Conservation (phyloP, 805 yeast genomes). For the Yamadazyma olivae region DNA sequence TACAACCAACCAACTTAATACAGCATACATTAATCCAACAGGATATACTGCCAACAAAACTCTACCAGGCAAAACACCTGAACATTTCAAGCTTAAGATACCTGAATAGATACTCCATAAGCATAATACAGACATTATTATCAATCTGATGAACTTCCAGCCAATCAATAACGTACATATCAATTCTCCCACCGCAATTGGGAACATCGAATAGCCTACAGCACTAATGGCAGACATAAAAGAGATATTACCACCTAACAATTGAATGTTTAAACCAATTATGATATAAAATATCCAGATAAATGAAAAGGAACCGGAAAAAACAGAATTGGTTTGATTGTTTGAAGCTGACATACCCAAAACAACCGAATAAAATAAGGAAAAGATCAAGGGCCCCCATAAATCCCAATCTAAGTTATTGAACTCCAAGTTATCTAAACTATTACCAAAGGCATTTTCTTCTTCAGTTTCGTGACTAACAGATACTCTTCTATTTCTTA, state of each 20-base stretch:
- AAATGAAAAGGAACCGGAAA: slow-evolving; percentile 61
- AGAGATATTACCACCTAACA: slow-evolving; percentile 59
- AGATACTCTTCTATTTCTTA: slow-evolving; percentile 23
- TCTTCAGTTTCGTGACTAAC: slow-evolving; percentile 27
- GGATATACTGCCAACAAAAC: slow-evolving; percentile 65
- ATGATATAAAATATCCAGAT: slow-evolving; percentile 62
- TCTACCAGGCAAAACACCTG: slow-evolving; percentile 64
- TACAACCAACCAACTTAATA: slow-evolving; percentile 65
- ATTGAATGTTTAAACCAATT: slow-evolving; percentile 63
- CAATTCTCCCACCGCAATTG: slow-evolving; percentile 53
- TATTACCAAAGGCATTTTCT: slow-evolving; percentile 22
- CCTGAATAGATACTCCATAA: slow-evolving; percentile 68
- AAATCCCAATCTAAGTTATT: slow-evolving; percentile 53
- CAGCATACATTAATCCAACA: slow-evolving; percentile 58
- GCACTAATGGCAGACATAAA: slow-evolving; percentile 68
- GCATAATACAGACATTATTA: slow-evolving; percentile 44
- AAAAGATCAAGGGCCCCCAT: slow-evolving; percentile 72
- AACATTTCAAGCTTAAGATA: slow-evolving; percentile 55
- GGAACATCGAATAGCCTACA: slow-evolving; percentile 68
- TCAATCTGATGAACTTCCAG: slow-evolving; percentile 48
- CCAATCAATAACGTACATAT: slow-evolving; percentile 45
- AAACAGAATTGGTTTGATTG: slow-evolving; percentile 48
- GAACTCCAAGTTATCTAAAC: slow-evolving; percentile 14
- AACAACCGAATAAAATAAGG: slow-evolving; percentile 51
- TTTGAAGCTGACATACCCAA: slow-evolving; percentile 47